Conservation (phyloP, 495 filamentous ascomycete species). For the Podospora pseudoanserina region DNA sequence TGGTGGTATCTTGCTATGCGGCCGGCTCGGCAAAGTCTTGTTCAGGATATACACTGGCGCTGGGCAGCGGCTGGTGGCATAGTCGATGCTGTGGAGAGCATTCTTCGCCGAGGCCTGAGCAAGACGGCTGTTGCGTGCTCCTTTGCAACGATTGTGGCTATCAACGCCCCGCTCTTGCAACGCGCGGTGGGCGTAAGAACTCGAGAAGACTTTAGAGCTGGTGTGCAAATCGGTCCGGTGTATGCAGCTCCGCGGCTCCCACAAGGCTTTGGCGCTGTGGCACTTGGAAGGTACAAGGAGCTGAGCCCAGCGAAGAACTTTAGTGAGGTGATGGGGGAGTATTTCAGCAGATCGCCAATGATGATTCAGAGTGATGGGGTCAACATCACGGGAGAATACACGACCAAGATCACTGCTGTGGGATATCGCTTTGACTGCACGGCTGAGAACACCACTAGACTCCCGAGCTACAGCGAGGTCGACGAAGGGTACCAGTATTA, state of each 20-base stretch:
- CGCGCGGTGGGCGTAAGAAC: not conserved
- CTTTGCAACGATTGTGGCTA: not conserved
- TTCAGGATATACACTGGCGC: not conserved
- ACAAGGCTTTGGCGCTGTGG: not conserved
- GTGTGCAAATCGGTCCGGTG: not conserved
- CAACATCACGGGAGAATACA: not conserved
- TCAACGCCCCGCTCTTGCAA: not conserved
- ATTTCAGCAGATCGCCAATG: not conserved
- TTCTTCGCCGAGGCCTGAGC: not conserved
- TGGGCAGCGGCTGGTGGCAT: not conserved
- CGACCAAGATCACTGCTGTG: not conserved
- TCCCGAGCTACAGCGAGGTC: too few relatives aligned
- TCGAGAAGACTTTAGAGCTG: not conserved
- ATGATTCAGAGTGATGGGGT: not conserved
- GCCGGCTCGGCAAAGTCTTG: not conserved
- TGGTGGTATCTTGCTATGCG: not conserved
- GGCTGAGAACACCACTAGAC: not conserved
- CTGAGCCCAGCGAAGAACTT: not conserved
- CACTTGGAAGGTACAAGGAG: not conserved
- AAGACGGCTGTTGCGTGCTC: slow-evolving; percentile 1
- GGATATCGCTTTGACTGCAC: not conserved
- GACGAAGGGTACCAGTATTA: not conserved
- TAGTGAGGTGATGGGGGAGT: not conserved
- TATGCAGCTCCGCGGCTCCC: not conserved
- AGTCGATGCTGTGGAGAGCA: not conserved